phyloP scores from a whole-genome alignment of 202 grass and related monocot genomes.

The Hordeum pubiflorum region DNA sequence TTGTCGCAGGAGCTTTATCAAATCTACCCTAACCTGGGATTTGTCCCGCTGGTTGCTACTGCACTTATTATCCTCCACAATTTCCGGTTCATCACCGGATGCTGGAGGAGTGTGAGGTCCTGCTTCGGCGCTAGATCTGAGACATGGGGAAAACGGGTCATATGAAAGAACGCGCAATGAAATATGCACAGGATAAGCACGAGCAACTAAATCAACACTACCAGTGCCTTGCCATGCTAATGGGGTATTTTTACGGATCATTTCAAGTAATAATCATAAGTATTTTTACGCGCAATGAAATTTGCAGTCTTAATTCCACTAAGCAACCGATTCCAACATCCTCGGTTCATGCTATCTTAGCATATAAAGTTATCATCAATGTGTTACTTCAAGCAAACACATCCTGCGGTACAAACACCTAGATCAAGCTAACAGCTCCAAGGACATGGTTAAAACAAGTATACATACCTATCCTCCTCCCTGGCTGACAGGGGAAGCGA shows the following conservation, averaged over 20 bases:
- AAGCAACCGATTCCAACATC: not conserved
- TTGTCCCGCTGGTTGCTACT: constrained; percentile 9
- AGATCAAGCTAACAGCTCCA: not conserved
- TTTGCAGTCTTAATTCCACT: not conserved
- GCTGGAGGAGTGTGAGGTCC: constrained; percentile 32
- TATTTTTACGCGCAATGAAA: too few species aligned
- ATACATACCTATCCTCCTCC: constrained; percentile 46
- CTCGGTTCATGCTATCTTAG: not conserved
- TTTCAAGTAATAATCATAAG: not conserved
- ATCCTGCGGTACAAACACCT: not conserved
- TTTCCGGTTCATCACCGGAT: constrained; percentile 30
- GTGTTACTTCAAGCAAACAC: not conserved
- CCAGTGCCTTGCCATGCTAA: not conserved
- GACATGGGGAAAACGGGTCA: not conserved
- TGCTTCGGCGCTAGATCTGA: constrained; percentile 47
- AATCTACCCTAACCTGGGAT: constrained; percentile 39
- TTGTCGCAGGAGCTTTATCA: constrained; percentile 48
- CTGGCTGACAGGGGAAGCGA: constrained; percentile 20
- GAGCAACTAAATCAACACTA: not conserved
- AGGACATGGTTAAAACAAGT: not conserved
- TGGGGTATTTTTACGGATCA: not conserved
- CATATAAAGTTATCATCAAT: not conserved
- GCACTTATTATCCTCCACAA: constrained; percentile 15
- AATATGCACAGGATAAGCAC: not conserved
- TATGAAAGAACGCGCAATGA: not conserved